These are phyloP conservation scores for Plectranthus barbatus DNA, from an alignment of 257 asterid species.

Conservation along the genomic window DNA sequence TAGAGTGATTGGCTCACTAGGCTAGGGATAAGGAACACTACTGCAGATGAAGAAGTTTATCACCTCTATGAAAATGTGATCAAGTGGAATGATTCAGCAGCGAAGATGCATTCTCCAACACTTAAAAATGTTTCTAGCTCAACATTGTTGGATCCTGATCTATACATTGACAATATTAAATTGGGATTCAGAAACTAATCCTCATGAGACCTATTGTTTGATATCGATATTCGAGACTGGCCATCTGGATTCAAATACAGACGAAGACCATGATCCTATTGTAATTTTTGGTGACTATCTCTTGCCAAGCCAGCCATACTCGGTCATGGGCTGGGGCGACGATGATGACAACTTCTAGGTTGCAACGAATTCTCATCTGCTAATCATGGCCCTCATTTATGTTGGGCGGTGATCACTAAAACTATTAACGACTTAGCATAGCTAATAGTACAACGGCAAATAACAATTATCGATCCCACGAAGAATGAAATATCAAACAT, in stretches of 20 bases:
- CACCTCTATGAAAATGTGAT: conserved; percentile 48
- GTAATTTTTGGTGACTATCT: conserved; percentile 52
- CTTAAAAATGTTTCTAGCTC: conserved; percentile 53
- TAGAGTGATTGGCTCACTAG: conserved; percentile 48
- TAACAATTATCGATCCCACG: no score
- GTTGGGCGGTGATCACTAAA: no score
- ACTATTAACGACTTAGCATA: no score
- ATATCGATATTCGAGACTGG: no score
- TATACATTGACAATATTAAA: conserved; percentile 53
- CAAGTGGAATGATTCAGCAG: conserved; percentile 76
- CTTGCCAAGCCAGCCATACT: conserved; percentile 23
- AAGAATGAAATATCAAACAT: no score
- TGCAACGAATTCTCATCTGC: conserved; percentile 14
- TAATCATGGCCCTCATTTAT: conserved; percentile 22
- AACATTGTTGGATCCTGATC: conserved; percentile 45
- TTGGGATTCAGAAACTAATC: conserved; percentile 41
- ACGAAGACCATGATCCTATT: conserved; percentile 33
- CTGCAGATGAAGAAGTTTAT: conserved; percentile 41
- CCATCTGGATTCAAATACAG: conserved; percentile 8
- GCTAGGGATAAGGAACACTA: conserved; percentile 59
- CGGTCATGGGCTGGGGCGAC: conserved; percentile 60
- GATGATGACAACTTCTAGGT: conserved; percentile 26
- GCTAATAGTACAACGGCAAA: no score
- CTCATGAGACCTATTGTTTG: conserved; percentile 27
- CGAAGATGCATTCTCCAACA: conserved; percentile 53